Base-by-base conservation (phyloP, 208 protist genomes). In the Tritrichomonas musculus region DNA sequence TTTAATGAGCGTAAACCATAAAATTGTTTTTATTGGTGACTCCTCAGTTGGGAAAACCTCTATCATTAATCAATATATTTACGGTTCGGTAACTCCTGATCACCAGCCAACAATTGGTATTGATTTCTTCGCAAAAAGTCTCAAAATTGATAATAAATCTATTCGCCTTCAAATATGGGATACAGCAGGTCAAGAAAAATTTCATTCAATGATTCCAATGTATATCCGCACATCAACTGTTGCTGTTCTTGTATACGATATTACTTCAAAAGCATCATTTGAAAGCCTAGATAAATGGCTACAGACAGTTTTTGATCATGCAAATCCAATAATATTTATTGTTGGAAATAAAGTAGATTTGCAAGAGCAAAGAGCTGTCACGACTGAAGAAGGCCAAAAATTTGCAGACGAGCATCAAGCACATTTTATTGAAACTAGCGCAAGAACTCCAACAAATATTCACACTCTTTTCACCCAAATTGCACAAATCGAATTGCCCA, bases 61-160 rank as follows among this genome's bases (percentile, higher is more conserved):
- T 17, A 88, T 88, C 27, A 88, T 88, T 57, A 88, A 88, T 47
- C 77, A 88, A 50, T 88, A 57, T 27, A 88, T 57, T 20, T 88
- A 57, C 27, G 77, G 47, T 39, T 88, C 77, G 5, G 41, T 57
- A 57, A 39, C 47, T 39, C 22, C 8, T n/a, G 77, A 88, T 57
- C 77, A 88, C n/a, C 47, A 88, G 27, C 77, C 77, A 88, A 88
- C 77, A 33, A 47, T 88, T 39, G 77, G 77, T 39, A 88, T 88
- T 30, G 77, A 88, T 33, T 88, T 88, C 41, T 88, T 88, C 47
- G 77, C 77, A 57, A 88, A 88, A 88, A n/a, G 17, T 30, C 9
- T 57, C 4, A 49, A 88, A 39, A 8, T 57, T 36, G 77, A 88
- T 39, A 36, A 36, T 47, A 88, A 57, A 57, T 0, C 5, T 20